Evolutionary conservation across 441 rosid species (phyloP).

Genomic region (Mallotus japonicus): DNA sequence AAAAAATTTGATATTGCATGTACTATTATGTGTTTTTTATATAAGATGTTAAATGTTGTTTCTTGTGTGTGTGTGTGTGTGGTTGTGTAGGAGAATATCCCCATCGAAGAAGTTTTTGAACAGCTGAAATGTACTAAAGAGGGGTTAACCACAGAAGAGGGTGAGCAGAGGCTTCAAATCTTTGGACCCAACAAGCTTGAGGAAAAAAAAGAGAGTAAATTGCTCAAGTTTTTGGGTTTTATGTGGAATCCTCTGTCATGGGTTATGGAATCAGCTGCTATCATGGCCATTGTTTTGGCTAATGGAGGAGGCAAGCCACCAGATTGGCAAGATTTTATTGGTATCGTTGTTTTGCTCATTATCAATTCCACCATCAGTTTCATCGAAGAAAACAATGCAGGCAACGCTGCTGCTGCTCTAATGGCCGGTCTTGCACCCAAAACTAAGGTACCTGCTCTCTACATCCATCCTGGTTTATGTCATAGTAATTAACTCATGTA

Average conservation of each 20-base stretch:
- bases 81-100: conserved; percentile 60
- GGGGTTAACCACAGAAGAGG: conserved; percentile 66
- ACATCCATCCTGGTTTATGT: too few relatives aligned
- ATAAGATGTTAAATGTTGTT: background rate
- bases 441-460: conserved; percentile 47
- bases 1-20: too few relatives aligned
- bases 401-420: conserved; percentile 92
- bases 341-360: conserved; percentile 64
- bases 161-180: conserved; percentile 63
- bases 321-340: conserved; percentile 89
- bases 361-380: conserved; percentile 92
- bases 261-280: conserved; percentile 96
- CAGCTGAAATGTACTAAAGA: conserved; percentile 68
- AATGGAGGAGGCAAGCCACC: conserved; percentile 91
- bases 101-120: conserved; percentile 74
- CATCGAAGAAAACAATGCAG: conserved; percentile 89
- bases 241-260: conserved; percentile 98
- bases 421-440: conserved; percentile 98
- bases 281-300: conserved; percentile 91
- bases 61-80: background rate
- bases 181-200: conserved; percentile 88
- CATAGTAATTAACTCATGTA: background rate
- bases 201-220: conserved; percentile 72
- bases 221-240: conserved; percentile 82
- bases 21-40: background rate